A percentile compares a stretch with the other conserved stretches of the same genome.
Conservation (phyloP, 371 early-diverging fungal genomes). For the Mortierella sp. region DNA sequence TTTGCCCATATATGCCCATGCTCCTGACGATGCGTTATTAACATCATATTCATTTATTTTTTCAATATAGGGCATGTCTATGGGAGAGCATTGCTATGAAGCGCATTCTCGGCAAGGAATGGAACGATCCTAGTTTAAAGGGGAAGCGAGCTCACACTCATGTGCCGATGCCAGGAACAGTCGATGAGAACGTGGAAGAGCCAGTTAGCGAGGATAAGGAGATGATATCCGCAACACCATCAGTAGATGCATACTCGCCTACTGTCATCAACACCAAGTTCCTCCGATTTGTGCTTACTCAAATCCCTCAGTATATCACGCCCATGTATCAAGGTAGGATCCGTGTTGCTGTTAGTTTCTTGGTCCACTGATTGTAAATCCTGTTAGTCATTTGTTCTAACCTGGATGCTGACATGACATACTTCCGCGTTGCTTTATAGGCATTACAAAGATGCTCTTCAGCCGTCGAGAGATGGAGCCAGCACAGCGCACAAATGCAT, state of each 20-base stretch:
- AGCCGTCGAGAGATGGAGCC: constrained; percentile 72
- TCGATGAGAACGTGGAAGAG: constrained; percentile 35
- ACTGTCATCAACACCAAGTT: constrained; percentile 78
- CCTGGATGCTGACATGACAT: neutral
- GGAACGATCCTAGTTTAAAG: constrained; percentile 69
- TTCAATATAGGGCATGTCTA: constrained; percentile 65
- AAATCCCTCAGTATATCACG: constrained; percentile 76
- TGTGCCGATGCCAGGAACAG: constrained; percentile 27
- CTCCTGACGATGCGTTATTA: neutral
- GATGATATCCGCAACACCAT: constrained; percentile 39
- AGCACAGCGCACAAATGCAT: constrained; percentile 68
- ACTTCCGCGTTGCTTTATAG: constrained; percentile 40
- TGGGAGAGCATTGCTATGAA: constrained; percentile 80
- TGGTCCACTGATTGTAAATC: too few species aligned
- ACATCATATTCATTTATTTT: neutral
- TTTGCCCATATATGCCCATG: neutral
- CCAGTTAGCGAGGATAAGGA: constrained; percentile 41
- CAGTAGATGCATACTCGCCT: constrained; percentile 67
- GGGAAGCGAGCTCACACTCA: constrained; percentile 31
- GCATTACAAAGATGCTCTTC: constrained; percentile 76
- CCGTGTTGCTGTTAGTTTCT: neutral
- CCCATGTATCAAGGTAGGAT: constrained; percentile 77
- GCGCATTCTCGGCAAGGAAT: constrained; percentile 73
- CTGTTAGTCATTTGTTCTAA: neutral
- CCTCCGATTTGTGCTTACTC: constrained; percentile 75